A percentile compares a stretch with the other conserved stretches of the same genome.
phyloP scores from a whole-genome alignment of 768 basidiomycete genomes.

The Leccinum disarticulatum region DNA sequence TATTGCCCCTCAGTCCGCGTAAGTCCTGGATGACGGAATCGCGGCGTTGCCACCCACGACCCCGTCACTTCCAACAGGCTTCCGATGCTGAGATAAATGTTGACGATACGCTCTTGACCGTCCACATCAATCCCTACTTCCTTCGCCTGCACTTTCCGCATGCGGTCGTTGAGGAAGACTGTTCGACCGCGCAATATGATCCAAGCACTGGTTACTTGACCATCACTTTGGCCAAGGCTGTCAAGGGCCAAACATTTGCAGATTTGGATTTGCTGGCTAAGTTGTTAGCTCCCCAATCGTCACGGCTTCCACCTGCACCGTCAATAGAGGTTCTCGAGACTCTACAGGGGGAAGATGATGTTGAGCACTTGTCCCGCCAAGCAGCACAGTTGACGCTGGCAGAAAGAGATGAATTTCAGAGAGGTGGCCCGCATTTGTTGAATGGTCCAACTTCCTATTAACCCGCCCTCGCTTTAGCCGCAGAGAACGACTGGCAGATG shows the following conservation, averaged over 20 bases:
- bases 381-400: conserved; percentile 51
- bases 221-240: conserved; percentile 69
- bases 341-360: conserved; percentile 25
- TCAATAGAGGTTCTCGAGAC: conserved; percentile 60
- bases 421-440: conserved; percentile 41
- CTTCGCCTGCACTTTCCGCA: conserved; percentile 77
- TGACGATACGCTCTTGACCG: conserved; percentile 64
- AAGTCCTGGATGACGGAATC: conserved; percentile 26
- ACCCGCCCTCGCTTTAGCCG: conserved; percentile 46
- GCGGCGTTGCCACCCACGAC: conserved; percentile 14
- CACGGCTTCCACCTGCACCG: conserved; percentile 33
- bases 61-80: conserved; percentile 47
- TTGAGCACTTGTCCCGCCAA: conserved; percentile 43
- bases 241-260: conserved; percentile 62
- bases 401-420: conserved; percentile 51
- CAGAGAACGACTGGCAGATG: conserved; percentile 76
- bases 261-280: conserved; percentile 81
- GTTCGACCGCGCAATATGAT: conserved; percentile 72
- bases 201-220: conserved; percentile 76
- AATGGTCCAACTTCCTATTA: conserved; percentile 3
- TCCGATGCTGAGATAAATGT: conserved; percentile 79
- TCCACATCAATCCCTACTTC: conserved; percentile 85
- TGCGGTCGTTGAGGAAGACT: conserved; percentile 59
- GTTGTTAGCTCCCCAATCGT: conserved; percentile 65
- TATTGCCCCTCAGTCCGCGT: conserved; percentile 76